Conservation (phyloP, 2,329 filamentous ascomycete genomes). For the Cyanodermella asteris region DNA sequence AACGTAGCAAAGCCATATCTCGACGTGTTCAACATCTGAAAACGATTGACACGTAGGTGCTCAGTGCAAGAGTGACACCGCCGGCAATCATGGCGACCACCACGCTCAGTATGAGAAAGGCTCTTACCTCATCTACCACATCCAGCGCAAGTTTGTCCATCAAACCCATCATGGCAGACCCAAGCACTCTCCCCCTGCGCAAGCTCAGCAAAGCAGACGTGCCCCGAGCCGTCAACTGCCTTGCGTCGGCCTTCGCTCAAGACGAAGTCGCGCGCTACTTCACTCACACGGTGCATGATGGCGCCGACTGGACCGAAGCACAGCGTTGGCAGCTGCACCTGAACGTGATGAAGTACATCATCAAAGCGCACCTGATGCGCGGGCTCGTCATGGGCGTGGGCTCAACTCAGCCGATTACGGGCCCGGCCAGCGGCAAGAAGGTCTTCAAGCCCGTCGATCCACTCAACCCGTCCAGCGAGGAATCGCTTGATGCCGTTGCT, state of each 20-base stretch:
- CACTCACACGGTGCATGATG: slow-evolving; percentile 48
- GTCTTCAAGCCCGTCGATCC: background rate
- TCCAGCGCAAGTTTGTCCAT: slow-evolving; percentile 10
- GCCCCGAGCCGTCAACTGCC: slow-evolving; percentile 45
- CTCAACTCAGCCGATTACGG: slow-evolving; percentile 55
- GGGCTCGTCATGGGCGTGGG: slow-evolving; percentile 56
- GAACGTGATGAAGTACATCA: slow-evolving; percentile 55
- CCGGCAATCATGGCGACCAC: no score
- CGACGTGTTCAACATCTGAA: background rate
- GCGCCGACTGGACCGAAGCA: slow-evolving; percentile 38
- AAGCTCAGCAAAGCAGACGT: slow-evolving; percentile 43
- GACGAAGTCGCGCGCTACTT: slow-evolving; percentile 58
- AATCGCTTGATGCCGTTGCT: background rate
- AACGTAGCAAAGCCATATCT: background rate
- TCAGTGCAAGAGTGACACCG: slow-evolving; percentile 15
- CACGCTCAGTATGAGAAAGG: no score
- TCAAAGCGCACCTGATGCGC: slow-evolving; percentile 51
- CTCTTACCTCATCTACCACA: slow-evolving; percentile 11
- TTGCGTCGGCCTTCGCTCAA: slow-evolving; percentile 56
- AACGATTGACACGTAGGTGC: slow-evolving; percentile 1
- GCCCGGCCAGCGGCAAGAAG: slow-evolving; percentile 37
- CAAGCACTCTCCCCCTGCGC: no score
- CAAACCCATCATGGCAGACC: slow-evolving; percentile 23
- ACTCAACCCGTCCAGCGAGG: background rate
- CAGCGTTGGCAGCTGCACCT: slow-evolving; percentile 57